A percentile compares a stretch with the other conserved stretches of the same genome.
These are phyloP conservation scores for Sutorius eximius DNA, from an alignment of 1,284 basidiomycete species.

Conservation along the genomic window DNA sequence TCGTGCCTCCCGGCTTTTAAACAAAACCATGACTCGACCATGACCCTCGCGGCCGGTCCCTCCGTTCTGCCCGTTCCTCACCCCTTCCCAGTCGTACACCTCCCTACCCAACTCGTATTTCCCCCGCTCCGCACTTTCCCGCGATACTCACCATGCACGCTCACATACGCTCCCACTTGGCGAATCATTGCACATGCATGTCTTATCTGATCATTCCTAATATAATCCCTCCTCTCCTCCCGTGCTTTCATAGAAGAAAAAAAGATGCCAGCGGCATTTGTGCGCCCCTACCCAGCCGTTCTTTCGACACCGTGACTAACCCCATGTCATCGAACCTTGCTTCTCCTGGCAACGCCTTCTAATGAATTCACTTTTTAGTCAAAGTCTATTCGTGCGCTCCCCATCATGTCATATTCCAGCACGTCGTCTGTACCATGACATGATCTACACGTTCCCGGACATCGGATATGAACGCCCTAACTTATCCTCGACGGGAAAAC, in stretches of 20 bases:
- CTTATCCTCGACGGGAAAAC: conserved; percentile 43
- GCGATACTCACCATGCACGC: conserved; percentile 2
- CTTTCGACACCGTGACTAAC: conserved; percentile 22
- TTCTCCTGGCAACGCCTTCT: conserved; percentile 32
- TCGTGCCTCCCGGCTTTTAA: conserved; percentile 78
- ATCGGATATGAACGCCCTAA: conserved; percentile 30
- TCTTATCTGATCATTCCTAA: conserved; percentile 30
- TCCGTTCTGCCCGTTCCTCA: neutral
- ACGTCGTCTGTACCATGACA: conserved; percentile 17
- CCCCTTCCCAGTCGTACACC: conserved; percentile 7
- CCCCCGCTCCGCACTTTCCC: conserved; percentile 15
- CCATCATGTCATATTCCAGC: conserved; percentile 17
- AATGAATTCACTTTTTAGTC: conserved; percentile 20
- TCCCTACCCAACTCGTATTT: conserved; percentile 15
- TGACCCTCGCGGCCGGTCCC: conserved; percentile 1
- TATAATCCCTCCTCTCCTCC: conserved; percentile 30
- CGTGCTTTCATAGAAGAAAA: conserved; percentile 20
- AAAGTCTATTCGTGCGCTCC: conserved; percentile 29
- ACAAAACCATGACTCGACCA: conserved; percentile 1
- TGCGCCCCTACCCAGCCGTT: conserved; percentile 14
- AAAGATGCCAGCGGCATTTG: conserved; percentile 28
- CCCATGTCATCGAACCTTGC: conserved; percentile 11
- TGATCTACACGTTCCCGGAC: conserved; percentile 20
- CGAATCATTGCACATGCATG: conserved; percentile 16
- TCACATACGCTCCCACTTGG: conserved; percentile 12